Base-by-base conservation (phyloP, 208 protist species). In the Crithidia mellificae region DNA sequence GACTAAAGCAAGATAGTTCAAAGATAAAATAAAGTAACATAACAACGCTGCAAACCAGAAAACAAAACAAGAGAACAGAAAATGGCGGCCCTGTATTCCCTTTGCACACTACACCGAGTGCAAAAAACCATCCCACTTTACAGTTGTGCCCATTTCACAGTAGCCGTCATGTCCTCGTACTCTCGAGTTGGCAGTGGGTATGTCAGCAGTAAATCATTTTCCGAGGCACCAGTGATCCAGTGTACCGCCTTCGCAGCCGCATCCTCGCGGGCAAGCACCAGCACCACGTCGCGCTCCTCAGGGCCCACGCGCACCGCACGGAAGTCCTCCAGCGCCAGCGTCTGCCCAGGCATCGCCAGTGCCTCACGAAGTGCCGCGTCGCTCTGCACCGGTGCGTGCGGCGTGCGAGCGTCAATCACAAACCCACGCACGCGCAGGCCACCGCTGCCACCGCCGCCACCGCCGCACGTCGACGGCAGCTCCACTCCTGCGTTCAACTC, bases 301-400 rank as follows among this genome's bases (percentile, higher is more conserved):
- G 52, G 62, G 38, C 38, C 68, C 34, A 71, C 75, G n/a, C 41
- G 69, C 52, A 82, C 56, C 19, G 61, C 39, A 22, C 53, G 63
- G 62, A 84, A 80, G 74, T 88, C 83, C 72, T 85, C 83, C 69
- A 88, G 71, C 53, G 83, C 74, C 1, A 85, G 62, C 63, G 77
- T 77, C 70, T 88, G 78, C 64, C 70, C 78, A 61, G 69, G 78
- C 65, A 74, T 67, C 53, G 64, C 39, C 27, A 84, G 63, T 6
- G 79, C 83, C 1, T 50, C 59, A 38, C 44, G 46, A 27, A 71
- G 20, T 24, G 29, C 44, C 5, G n/a, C 25, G 0, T n/a, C 34
- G 7, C 47, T 52, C 32, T n/a, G 14, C 50, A 67, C 27, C 27
- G 74, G 72, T 38, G n/a, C 22, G 11, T 32, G 25, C 4, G 64